Evolutionary conservation across 2,329 filamentous ascomycete genomes (phyloP).

Genomic region (Curvularia lunata): DNA sequence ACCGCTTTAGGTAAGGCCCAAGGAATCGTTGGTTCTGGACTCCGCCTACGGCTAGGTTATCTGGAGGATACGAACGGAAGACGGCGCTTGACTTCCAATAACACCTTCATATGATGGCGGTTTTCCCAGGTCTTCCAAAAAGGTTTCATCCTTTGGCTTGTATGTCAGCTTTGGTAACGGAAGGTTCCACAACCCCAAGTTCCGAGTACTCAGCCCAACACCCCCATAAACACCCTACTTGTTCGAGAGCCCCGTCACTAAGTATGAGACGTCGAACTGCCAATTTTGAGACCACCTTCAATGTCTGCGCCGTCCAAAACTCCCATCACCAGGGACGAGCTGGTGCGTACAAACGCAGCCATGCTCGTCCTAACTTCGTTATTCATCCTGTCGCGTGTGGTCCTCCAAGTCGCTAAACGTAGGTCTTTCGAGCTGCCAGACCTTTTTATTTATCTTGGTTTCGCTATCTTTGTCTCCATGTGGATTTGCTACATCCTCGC

Average conservation of each 20-base stretch:
- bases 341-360: conserved; percentile 17
- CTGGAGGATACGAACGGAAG: background rate
- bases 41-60: background rate
- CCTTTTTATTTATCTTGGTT: conserved; percentile 33
- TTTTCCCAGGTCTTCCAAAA: background rate
- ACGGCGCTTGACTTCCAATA: background rate
- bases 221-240: background rate
- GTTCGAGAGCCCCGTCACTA: background rate
- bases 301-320: conserved; percentile 15
- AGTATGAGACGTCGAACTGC: background rate
- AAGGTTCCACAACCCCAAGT: background rate
- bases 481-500: conserved; percentile 43
- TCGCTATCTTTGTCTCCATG: conserved; percentile 35
- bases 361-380: conserved; percentile 25
- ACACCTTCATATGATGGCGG: background rate
- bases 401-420: conserved; percentile 17
- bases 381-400: conserved; percentile 17
- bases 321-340: conserved; percentile 12
- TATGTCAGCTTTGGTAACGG: background rate
- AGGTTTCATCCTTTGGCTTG: background rate
- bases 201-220: background rate
- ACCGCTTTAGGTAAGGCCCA: background rate
- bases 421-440: conserved; percentile 21
- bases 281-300: background rate
- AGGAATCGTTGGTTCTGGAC: background rate